Evolutionary conservation across 78 protist genomes (phyloP).

Genomic region (Diacronema lutheri): DNA sequence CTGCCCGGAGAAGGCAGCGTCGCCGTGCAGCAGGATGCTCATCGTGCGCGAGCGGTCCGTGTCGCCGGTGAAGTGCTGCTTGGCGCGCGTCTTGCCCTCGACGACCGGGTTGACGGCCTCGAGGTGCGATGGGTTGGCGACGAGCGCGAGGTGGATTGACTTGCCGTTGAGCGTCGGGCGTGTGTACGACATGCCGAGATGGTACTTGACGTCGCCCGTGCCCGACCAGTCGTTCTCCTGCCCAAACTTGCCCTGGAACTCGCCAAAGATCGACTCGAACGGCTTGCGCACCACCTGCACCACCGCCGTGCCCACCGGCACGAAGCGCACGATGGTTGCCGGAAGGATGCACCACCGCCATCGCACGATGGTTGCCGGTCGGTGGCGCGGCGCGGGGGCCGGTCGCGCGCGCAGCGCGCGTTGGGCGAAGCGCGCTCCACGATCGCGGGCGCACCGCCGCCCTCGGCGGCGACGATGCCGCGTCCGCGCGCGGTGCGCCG

Average conservation of each 20-base stretch:
- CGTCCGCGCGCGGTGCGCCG: background rate
- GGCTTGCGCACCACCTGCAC: constrained; percentile 65
- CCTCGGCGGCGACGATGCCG: background rate
- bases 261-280: constrained; percentile 77
- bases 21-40: constrained; percentile 87
- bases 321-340: background rate
- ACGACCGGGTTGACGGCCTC: constrained; percentile 96
- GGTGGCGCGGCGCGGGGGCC: background rate
- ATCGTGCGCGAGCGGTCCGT: background rate
- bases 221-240: constrained; percentile 21
- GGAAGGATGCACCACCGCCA: too few species aligned
- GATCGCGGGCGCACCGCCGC: background rate
- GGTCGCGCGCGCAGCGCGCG: background rate
- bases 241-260: constrained; percentile 55
- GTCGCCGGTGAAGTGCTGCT: constrained; percentile 61
- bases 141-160: constrained; percentile 66
- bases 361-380: background rate
- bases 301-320: background rate
- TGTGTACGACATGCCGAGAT: constrained; percentile 80
- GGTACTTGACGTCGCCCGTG: constrained; percentile 97
- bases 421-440: background rate
- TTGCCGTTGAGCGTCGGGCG: constrained; percentile 60
- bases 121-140: constrained; percentile 96
- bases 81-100: constrained; percentile 90
- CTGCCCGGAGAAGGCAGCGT: constrained; percentile 95